Evolutionary conservation across 2,329 filamentous ascomycete genomes (phyloP), one percentile per base, ranked within the genome.

Genomic region (Microascus cirrosus): DNA sequence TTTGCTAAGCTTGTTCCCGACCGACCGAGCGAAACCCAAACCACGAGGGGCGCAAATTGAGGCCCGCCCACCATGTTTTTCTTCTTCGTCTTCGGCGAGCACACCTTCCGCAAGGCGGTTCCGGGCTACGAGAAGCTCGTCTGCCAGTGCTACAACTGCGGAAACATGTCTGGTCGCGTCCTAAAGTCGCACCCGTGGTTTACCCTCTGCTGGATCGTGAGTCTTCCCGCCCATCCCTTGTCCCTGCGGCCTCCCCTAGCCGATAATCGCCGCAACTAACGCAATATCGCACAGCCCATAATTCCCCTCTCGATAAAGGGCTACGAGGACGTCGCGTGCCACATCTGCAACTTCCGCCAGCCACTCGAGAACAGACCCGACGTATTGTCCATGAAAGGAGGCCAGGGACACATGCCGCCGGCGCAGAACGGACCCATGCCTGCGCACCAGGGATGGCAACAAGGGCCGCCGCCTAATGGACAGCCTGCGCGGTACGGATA

Each of bases 321-420:
- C 58, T 85, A 86, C 70, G 76, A 85, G 64, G 87, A 90, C 65
- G 79, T 93, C 58, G 75, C 78, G 60, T 93, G 88, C 74, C 79
- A 83, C 66, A 84, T 91, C 69, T 93, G 88, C 78, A 83, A 86
- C 68, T 91, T 90, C 68, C 79, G 82, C 62, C 86, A 92, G 68
- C 82, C 83, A 11, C 76, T 86, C 58, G 75, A 81, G 62, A 75
- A 78, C 64, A 73, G 81, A 15, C 78, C 73, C 13, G 81, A 84
- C 60, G 79, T 84, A 54, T 74, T 77, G 67, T 73, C 73, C 58
- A 80, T 83, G 74, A 71, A 68, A 62, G 71, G 72, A 53, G 74
- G 73, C 35, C 74, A 71, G n/a, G 70, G 65, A 36, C 63, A 65
- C 13, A 64, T 62, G n/a, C 64, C 63, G 6, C 70, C 70, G 13